A percentile compares a stretch with the other conserved stretches of the same genome.
These are phyloP conservation scores for Monosporascus sp. DNA, from an alignment of 2,329 filamentous ascomycete genomes.

Conservation along the genomic window DNA sequence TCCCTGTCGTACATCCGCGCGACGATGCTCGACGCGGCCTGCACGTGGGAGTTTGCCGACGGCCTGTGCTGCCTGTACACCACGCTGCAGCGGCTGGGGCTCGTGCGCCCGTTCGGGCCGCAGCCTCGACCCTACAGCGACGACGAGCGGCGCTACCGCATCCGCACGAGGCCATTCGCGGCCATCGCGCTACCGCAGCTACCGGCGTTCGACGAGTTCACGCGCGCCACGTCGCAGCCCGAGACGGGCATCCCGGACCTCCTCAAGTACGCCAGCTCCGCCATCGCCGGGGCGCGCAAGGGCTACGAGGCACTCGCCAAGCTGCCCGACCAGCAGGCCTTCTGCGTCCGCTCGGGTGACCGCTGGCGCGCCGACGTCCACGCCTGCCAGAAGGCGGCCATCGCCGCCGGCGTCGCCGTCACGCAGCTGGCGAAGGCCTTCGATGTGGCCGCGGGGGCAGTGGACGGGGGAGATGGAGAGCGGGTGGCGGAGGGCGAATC, in stretches of 20 bases:
- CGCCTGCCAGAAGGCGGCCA: slow-evolving; percentile 62
- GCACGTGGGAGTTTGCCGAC: slow-evolving; percentile 52
- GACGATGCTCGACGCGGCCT: slow-evolving; percentile 59
- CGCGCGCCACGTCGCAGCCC: slow-evolving; percentile 34
- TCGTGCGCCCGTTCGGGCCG: slow-evolving; percentile 38
- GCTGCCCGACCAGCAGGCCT: slow-evolving; percentile 46
- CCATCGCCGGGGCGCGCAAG: slow-evolving; percentile 44
- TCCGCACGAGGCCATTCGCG: slow-evolving; percentile 82
- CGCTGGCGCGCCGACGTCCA: slow-evolving; percentile 58
- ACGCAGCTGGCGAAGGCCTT: slow-evolving; percentile 54
- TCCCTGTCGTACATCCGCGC: slow-evolving; percentile 53
- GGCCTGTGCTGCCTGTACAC: slow-evolving; percentile 60
- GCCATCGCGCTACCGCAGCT: slow-evolving; percentile 62
- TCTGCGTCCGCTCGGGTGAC: slow-evolving; percentile 51
- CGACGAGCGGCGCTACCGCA: slow-evolving; percentile 66
- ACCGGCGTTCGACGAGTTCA: slow-evolving; percentile 59
- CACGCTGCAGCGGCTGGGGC: slow-evolving; percentile 52
- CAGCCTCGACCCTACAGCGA: slow-evolving; percentile 60
- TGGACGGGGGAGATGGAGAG: background rate
- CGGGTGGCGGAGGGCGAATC: slow-evolving; percentile 9
- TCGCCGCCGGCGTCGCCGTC: slow-evolving; percentile 62
- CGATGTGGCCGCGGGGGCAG: slow-evolving; percentile 23
- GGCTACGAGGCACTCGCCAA: slow-evolving; percentile 53
- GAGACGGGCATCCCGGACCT: slow-evolving; percentile 35
- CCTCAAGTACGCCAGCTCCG: slow-evolving; percentile 40